Conservation (phyloP, 75 land plant genomes). For the Picea sitchensis region DNA sequence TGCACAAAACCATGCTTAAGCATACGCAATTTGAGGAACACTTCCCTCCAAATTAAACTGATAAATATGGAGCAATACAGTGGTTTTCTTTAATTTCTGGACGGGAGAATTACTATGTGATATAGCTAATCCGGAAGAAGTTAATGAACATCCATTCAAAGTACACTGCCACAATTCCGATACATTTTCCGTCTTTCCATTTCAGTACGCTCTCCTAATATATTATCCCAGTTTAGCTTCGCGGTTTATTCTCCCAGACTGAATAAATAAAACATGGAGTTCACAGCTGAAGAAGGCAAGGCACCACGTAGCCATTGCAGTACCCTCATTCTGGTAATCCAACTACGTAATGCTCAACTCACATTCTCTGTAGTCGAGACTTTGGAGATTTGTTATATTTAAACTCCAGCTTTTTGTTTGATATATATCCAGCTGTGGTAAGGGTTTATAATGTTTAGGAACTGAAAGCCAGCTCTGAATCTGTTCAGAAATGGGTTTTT, state of each 20-base stretch:
- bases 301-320: conserved; percentile 11
- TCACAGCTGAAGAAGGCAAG: conserved; percentile 16
- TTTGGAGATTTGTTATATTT: not conserved
- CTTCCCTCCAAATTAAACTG: no score
- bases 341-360: not conserved
- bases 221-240: not conserved
- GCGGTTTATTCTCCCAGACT: not conserved
- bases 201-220: no score
- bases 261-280: conserved; percentile 13
- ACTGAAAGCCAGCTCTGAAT: not conserved
- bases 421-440: not conserved
- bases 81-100: no score
- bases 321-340: conserved; percentile 26
- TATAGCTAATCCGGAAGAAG: no score
- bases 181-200: no score
- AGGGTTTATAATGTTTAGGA: no score
- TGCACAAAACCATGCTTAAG: no score
- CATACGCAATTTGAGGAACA: no score
- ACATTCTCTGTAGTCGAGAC: not conserved
- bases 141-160: no score
- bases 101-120: no score
- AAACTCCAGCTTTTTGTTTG: not conserved
- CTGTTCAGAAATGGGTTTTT: not conserved
- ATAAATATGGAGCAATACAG: no score
- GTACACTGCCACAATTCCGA: no score